phyloP scores from a whole-genome alignment of 2,329 filamentous ascomycete genomes.

The Cercospora berteroae region DNA sequence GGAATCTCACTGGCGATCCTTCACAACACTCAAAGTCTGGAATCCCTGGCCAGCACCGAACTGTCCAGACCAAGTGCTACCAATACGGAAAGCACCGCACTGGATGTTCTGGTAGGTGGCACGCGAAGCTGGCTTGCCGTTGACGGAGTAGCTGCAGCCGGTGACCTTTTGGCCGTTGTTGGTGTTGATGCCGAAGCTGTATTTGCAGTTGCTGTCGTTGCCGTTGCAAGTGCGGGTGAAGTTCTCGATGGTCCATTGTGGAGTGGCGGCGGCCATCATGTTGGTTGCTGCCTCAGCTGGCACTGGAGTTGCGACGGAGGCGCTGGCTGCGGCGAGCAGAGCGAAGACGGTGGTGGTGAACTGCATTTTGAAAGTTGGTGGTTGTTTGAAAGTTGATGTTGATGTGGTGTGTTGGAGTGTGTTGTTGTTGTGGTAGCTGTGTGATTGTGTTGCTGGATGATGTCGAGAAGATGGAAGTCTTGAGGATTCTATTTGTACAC shows the following conservation, averaged over 20 bases:
- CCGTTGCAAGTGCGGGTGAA: slow-evolving; percentile 25
- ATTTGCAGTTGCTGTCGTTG: slow-evolving; percentile 19
- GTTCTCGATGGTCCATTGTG: slow-evolving; percentile 25
- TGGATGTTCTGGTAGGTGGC: slow-evolving; percentile 20
- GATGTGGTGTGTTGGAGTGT: neutral
- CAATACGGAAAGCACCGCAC: slow-evolving; percentile 25
- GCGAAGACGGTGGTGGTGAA: slow-evolving; percentile 23
- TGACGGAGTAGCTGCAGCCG: slow-evolving; percentile 22
- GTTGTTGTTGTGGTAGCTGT: neutral
- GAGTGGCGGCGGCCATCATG: slow-evolving; percentile 21
- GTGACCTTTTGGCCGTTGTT: slow-evolving; percentile 19
- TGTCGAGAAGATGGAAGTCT: neutral
- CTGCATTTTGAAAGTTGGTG: slow-evolving; percentile 24
- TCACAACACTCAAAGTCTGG: slow-evolving; percentile 24
- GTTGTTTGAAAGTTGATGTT: neutral
- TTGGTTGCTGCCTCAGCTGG: slow-evolving; percentile 9
- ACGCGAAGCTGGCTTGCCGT: slow-evolving; percentile 19
- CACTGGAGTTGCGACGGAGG: slow-evolving; percentile 18
- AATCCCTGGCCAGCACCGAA: slow-evolving; percentile 26
- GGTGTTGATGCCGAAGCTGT: slow-evolving; percentile 25
- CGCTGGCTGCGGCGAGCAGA: slow-evolving; percentile 18
- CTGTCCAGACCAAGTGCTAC: slow-evolving; percentile 24
- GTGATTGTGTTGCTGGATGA: neutral
- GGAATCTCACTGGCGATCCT: slow-evolving; percentile 10
- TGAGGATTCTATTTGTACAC: neutral